Evolutionary conservation across 495 filamentous ascomycete genomes (phyloP).

Genomic region (Daldinia decipiens): DNA sequence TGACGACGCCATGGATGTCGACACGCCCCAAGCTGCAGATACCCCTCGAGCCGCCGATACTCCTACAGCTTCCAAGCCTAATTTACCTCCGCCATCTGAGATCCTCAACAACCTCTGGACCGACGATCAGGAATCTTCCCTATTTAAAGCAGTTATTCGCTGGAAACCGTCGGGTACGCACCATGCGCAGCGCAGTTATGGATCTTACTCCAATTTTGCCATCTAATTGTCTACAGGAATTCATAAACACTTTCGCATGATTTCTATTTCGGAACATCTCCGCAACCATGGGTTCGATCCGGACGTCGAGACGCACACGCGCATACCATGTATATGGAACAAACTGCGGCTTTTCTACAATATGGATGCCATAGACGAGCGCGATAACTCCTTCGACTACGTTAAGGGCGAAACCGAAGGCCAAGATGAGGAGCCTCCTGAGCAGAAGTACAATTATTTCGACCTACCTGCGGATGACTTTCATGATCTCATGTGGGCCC

Average conservation of each 20-base stretch:
- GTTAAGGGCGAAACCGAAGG: conserved; percentile 62
- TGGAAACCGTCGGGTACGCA: conserved; percentile 91
- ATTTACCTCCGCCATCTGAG: conserved; percentile 45
- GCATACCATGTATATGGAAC: conserved; percentile 88
- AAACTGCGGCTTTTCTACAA: conserved; percentile 88
- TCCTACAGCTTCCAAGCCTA: conserved; percentile 50
- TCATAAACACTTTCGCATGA: conserved; percentile 97
- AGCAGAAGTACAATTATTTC: conserved; percentile 71
- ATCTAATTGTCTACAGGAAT: conserved; percentile 67
- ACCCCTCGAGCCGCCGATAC: conserved; percentile 53
- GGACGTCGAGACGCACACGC: conserved; percentile 75
- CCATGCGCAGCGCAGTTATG: background rate
- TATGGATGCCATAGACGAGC: conserved; percentile 86
- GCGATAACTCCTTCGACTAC: conserved; percentile 75
- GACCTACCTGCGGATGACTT: conserved; percentile 81
- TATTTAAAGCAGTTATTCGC: conserved; percentile 88
- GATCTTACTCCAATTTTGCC: background rate
- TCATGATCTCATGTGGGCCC: conserved; percentile 76
- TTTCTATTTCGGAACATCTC: conserved; percentile 86
- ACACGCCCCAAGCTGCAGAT: conserved; percentile 57
- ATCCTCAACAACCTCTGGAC: conserved; percentile 83
- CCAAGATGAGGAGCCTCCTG: conserved; percentile 59
- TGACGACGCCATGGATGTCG: conserved; percentile 63
- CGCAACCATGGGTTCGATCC: conserved; percentile 86
- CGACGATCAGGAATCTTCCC: conserved; percentile 89